These are phyloP conservation scores for Candida anglica DNA, from an alignment of 805 yeast species.

Conservation along the genomic window DNA sequence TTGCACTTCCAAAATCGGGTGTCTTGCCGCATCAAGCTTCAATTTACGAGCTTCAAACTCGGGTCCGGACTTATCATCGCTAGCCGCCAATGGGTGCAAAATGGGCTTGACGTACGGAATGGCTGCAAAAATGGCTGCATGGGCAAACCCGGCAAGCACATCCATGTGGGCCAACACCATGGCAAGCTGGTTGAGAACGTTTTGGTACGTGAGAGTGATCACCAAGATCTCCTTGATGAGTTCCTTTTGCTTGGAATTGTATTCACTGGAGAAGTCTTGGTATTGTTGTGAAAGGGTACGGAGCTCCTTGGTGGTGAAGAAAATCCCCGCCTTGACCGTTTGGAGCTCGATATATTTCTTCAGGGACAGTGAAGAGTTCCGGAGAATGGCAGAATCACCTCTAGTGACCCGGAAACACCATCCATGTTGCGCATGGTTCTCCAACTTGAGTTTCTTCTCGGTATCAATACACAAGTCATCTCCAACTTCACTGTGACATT, in stretches of 20 bases:
- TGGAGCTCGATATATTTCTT: constrained; percentile 71
- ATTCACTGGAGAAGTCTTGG: constrained; percentile 56
- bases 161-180: constrained; percentile 69
- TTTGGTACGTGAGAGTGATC: constrained; percentile 77
- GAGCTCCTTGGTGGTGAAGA: constrained; percentile 72
- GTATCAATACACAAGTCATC: constrained; percentile 77
- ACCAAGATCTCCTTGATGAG: constrained; percentile 79
- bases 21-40: constrained; percentile 72
- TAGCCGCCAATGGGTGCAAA: constrained; percentile 50
- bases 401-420: constrained; percentile 95
- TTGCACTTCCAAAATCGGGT: constrained; percentile 91
- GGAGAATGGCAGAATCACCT: constrained; percentile 76
- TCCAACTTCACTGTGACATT: constrained; percentile 60
- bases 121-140: constrained; percentile 74
- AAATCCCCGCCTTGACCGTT: constrained; percentile 94
- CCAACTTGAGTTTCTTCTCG: constrained; percentile 86
- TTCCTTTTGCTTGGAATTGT: constrained; percentile 69
- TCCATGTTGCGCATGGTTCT: constrained; percentile 82
- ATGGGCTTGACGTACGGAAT: constrained; percentile 74
- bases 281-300: constrained; percentile 57
- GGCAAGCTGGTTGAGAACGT: constrained; percentile 69
- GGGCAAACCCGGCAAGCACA: constrained; percentile 82
- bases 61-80: constrained; percentile 12
- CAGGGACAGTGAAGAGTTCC: constrained; percentile 46
- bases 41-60: constrained; percentile 42